These are phyloP conservation scores for Cyphellophora attinorum DNA, from an alignment of 2,329 filamentous ascomycete species.

Conservation along the genomic window DNA sequence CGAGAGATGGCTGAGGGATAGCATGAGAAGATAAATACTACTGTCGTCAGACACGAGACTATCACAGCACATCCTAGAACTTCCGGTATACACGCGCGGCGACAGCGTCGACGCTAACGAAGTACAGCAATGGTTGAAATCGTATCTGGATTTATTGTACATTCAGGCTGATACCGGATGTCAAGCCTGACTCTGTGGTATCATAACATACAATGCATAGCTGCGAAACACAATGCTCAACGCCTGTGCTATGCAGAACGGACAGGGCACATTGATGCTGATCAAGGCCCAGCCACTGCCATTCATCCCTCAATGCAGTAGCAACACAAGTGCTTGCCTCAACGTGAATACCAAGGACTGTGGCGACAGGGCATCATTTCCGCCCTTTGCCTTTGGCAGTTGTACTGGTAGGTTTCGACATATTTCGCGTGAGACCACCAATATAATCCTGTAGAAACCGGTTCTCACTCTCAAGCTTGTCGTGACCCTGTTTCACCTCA, in stretches of 20 bases:
- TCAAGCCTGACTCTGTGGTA: no score
- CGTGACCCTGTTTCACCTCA: constrained; percentile 85
- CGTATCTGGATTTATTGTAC: no score
- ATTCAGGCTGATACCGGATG: no score
- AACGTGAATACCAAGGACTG: neutral
- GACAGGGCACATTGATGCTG: neutral
- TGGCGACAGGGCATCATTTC: constrained; percentile 11
- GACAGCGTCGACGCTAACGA: no score
- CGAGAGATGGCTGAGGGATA: no score
- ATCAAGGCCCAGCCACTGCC: neutral
- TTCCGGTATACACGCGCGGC: no score
- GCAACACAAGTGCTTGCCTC: neutral
- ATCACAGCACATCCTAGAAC: no score
- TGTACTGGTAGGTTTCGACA: constrained; percentile 41
- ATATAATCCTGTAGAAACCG: constrained; percentile 97
- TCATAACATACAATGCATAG: constrained; percentile 1
- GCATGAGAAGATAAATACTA: no score
- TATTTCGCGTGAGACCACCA: constrained; percentile 79
- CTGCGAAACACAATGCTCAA: no score
- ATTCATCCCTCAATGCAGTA: constrained; percentile 2
- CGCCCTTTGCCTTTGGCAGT: constrained; percentile 13
- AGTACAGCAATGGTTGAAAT: no score
- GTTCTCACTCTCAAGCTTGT: constrained; percentile 94
- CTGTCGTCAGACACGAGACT: no score
- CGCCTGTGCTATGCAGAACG: no score